Base-by-base conservation (phyloP, 2,329 filamentous ascomycete species). In the Geoglossum cookeanum region DNA sequence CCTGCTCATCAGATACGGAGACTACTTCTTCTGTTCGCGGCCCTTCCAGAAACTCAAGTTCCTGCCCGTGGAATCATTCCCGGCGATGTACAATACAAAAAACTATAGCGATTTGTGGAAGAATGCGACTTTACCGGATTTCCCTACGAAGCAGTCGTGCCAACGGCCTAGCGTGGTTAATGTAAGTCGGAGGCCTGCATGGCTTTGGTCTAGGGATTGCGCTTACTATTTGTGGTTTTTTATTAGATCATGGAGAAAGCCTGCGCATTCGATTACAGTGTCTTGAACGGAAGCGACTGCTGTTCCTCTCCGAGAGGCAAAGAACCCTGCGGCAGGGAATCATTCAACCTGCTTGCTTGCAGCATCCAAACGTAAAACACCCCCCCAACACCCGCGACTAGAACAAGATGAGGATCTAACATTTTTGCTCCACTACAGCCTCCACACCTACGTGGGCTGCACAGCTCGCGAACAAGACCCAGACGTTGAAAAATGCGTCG, bases 21-120 rank as follows among this genome's bases (percentile, higher is more conserved):
- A 52, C 48, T 52, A 52, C 48, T 52, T 52, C 48, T 3, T 52
- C 27, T 52, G 48, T 15, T 52, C 48, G 48, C 29, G 32, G 48
- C 48, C 48, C 22, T 52, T 52, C 48, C 7, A 52, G 27, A 52
- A 52, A 13, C 48, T 52, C 48, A 52, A 52, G 48, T 52, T 52
- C 48, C 27, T 52, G 27, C 48, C 48, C 27, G 48, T 52, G 17
- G 27, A 52, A n/a, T 7, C 48, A n/a, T 52, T 52, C 9, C 48
- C 48, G 5, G 48, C 48, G 22, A 52, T 52, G 48, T 52, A 52
- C 48, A 52, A 52, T 32, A 52, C 48, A n/a, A 52, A 52, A n/a
- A 52, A 52, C 27, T 52, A 52, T 32, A 52, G 27, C 48, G 48
- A 52, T 32, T 29, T 32, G 48, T 52, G 48, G 48, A 30, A 32